Conservation (phyloP, 495 filamentous ascomycete species). For the Penicillium mononematosum region DNA sequence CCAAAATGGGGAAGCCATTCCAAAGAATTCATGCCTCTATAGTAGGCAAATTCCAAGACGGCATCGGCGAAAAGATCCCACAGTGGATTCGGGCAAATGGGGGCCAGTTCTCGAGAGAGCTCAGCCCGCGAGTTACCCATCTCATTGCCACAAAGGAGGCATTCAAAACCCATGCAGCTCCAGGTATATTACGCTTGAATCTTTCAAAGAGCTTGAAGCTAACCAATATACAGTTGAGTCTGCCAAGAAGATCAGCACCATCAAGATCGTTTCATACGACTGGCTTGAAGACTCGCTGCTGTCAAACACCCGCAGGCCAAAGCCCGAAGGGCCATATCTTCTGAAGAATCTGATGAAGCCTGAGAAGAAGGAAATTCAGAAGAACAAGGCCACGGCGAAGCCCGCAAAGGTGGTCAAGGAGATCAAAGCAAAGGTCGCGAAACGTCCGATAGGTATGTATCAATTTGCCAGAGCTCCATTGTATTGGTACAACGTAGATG, state of each 20-base stretch:
- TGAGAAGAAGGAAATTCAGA: conserved; percentile 20
- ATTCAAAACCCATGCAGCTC: conserved; percentile 42
- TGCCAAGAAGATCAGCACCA: conserved; percentile 35
- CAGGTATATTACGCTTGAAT: conserved; percentile 40
- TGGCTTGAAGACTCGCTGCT: conserved; percentile 60
- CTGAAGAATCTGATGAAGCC: conserved; percentile 38
- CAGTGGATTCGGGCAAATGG: conserved; percentile 56
- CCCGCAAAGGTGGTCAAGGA: conserved; percentile 17
- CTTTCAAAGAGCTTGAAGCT: neutral
- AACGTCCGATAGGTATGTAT: conserved; percentile 25
- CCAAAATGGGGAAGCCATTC: conserved; percentile 37
- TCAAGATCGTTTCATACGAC: conserved; percentile 59
- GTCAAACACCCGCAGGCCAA: conserved; percentile 25
- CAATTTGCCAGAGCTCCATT: neutral
- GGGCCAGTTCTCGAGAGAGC: conserved; percentile 41
- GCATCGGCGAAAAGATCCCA: conserved; percentile 41
- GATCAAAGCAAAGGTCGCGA: conserved; percentile 19
- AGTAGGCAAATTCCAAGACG: conserved; percentile 43
- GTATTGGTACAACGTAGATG: neutral
- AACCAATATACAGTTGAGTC: conserved; percentile 36
- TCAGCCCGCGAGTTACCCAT: conserved; percentile 54
- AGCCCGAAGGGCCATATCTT: conserved; percentile 47
- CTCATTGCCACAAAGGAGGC: conserved; percentile 55
- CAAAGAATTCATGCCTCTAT: conserved; percentile 25
- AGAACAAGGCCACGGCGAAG: conserved; percentile 17